Conservation (phyloP, 768 basidiomycete genomes). For the Goffeauzyma gilvescens region DNA sequence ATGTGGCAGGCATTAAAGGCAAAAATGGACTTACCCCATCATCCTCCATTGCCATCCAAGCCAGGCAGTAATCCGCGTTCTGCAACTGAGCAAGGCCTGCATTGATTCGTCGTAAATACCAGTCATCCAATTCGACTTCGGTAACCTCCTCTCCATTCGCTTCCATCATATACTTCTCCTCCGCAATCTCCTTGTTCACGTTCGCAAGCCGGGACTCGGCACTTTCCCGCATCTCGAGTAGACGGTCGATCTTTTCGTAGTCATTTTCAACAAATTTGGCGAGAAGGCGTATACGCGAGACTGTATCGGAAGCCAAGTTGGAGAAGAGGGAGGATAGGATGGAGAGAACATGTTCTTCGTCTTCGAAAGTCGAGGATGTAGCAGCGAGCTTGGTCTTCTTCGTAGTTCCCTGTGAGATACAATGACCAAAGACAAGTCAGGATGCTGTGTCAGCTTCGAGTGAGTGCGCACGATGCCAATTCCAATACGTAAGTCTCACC, state of each 20-base stretch:
- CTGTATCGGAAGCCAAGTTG: constrained; percentile 71
- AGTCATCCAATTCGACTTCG: constrained; percentile 49
- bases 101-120: constrained; percentile 73
- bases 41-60: constrained; percentile 94
- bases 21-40: constrained; percentile 56
- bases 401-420: constrained; percentile 12
- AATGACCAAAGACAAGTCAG: not conserved
- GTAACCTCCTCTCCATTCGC: constrained; percentile 43
- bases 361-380: constrained; percentile 43
- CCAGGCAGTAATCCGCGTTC: constrained; percentile 78
- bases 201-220: constrained; percentile 44
- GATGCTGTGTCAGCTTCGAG: not conserved
- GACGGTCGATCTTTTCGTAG: constrained; percentile 86
- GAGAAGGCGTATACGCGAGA: constrained; percentile 58
- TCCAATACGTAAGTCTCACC: constrained; percentile 37
- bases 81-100: constrained; percentile 75
- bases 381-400: constrained; percentile 47
- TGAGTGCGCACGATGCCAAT: not conserved
- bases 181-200: constrained; percentile 49
- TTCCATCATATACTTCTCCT: constrained; percentile 47
- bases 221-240: constrained; percentile 66
- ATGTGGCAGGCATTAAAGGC: not conserved
- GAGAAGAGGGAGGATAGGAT: constrained; percentile 82
- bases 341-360: constrained; percentile 68
- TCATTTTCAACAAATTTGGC: constrained; percentile 82